These are phyloP conservation scores for Nothophoma quercina DNA, from an alignment of 2,329 filamentous ascomycete genomes.

Conservation along the genomic window DNA sequence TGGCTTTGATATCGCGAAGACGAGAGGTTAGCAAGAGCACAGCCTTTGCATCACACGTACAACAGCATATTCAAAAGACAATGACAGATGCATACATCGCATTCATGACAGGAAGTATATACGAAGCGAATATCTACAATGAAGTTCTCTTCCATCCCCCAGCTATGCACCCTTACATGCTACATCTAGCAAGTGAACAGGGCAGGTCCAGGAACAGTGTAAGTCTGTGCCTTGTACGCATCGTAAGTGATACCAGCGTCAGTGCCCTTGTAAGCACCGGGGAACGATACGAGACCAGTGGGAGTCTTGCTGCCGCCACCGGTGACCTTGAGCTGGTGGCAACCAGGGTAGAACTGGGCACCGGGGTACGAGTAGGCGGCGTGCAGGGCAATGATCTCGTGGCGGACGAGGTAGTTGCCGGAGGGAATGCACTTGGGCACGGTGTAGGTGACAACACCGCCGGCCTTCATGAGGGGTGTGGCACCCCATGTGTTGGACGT, in stretches of 20 bases:
- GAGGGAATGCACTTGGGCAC: conserved; percentile 61
- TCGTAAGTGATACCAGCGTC: conserved; percentile 64
- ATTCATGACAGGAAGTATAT: neutral
- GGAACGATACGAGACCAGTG: conserved; percentile 57
- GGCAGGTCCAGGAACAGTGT: conserved; percentile 39
- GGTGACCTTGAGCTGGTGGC: conserved; percentile 64
- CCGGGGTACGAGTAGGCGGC: conserved; percentile 58
- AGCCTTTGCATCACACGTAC: too few relatives aligned
- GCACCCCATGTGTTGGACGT: conserved; percentile 60
- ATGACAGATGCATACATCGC: conserved; percentile 1
- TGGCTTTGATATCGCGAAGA: too few relatives aligned
- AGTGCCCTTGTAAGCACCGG: conserved; percentile 60
- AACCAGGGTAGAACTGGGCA: conserved; percentile 66
- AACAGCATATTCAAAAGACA: too few relatives aligned
- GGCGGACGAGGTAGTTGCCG: conserved; percentile 66
- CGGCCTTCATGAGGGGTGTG: conserved; percentile 55
- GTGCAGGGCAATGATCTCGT: conserved; percentile 66
- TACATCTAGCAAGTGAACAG: conserved; percentile 40
- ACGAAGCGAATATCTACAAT: conserved; percentile 22
- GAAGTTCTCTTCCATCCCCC: neutral
- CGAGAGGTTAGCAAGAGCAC: too few relatives aligned
- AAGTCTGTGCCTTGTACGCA: conserved; percentile 53
- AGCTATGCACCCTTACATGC: neutral
- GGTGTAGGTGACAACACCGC: conserved; percentile 59
- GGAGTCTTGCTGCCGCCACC: conserved; percentile 57